A percentile compares a stretch with the other conserved stretches of the same genome.
Evolutionary conservation across 768 basidiomycete species (phyloP).

Genomic region (Collybia nuda): DNA sequence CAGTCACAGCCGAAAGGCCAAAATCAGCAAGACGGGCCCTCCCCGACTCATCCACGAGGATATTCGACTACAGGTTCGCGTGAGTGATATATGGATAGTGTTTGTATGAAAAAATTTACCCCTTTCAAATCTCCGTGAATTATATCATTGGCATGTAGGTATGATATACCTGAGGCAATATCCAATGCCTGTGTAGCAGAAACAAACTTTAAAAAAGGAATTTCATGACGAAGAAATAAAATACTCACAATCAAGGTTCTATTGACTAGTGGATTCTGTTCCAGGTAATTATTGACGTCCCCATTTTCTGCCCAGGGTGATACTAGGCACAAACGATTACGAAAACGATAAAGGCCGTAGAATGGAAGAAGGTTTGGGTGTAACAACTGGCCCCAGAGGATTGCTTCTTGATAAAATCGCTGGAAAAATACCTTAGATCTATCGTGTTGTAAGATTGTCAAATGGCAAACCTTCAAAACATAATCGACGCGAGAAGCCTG

Average conservation of each 20-base stretch:
- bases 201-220: too few relatives aligned
- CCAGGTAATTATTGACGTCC: constrained; percentile 28
- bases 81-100: too few relatives aligned
- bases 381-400: constrained; percentile 27
- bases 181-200: constrained; percentile 23
- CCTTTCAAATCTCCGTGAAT: constrained; percentile 33
- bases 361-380: constrained; percentile 31
- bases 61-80: constrained; percentile 16
- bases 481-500: constrained; percentile 1
- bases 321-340: constrained; percentile 25
- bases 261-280: constrained; percentile 16
- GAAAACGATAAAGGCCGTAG: constrained; percentile 23
- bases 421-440: background rate
- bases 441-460: too few relatives aligned
- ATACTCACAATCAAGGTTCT: constrained; percentile 32
- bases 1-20: constrained; percentile 20
- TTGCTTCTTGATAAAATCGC: constrained; percentile 15
- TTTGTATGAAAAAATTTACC: constrained; percentile 6
- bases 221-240: too few relatives aligned
- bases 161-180: constrained; percentile 25
- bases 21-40: constrained; percentile 26
- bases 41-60: constrained; percentile 21
- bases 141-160: constrained; percentile 23
- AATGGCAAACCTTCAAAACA: background rate
- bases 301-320: constrained; percentile 24